Percentiles rank a stretch among this genome's conserved stretches.
phyloP scores from a whole-genome alignment of 2,329 filamentous ascomycete genomes.

The Epichloe sp. region DNA sequence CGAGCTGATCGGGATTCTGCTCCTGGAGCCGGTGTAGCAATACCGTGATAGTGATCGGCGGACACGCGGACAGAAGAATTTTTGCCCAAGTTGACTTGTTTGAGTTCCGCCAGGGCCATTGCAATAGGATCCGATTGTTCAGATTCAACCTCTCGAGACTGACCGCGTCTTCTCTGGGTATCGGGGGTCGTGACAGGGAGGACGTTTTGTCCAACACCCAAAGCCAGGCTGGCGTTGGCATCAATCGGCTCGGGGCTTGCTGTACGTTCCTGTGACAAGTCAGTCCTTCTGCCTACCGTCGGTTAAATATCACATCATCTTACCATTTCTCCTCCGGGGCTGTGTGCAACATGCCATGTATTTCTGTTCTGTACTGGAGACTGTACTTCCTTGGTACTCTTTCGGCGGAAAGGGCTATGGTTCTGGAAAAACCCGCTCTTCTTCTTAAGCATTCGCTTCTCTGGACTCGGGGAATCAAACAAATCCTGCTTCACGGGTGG shows the following conservation, averaged over 20 bases:
- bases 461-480: conserved; percentile 35
- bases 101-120: conserved; percentile 80
- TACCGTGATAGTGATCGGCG: conserved; percentile 92
- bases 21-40: conserved; percentile 63
- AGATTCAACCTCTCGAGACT: conserved; percentile 22
- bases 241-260: conserved; percentile 76
- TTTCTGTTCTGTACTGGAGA: conserved; percentile 33
- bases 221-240: conserved; percentile 78
- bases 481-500: conserved; percentile 59
- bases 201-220: conserved; percentile 92
- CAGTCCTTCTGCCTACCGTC: not conserved
- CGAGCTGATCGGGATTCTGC: conserved; percentile 27
- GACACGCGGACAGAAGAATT: conserved; percentile 72
- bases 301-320: not conserved
- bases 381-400: conserved; percentile 65
- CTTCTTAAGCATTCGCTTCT: conserved; percentile 55
- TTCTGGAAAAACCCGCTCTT: conserved; percentile 87
- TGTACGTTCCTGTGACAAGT: conserved; percentile 26
- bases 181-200: conserved; percentile 83
- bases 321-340: conserved; percentile 8
- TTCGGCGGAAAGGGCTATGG: conserved; percentile 81
- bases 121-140: conserved; percentile 81
- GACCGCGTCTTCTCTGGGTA: conserved; percentile 26
- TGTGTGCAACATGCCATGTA: conserved; percentile 40
- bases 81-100: conserved; percentile 65